Evolutionary conservation across 495 filamentous ascomycete species (phyloP).

Genomic region (Penicillium angulare): DNA sequence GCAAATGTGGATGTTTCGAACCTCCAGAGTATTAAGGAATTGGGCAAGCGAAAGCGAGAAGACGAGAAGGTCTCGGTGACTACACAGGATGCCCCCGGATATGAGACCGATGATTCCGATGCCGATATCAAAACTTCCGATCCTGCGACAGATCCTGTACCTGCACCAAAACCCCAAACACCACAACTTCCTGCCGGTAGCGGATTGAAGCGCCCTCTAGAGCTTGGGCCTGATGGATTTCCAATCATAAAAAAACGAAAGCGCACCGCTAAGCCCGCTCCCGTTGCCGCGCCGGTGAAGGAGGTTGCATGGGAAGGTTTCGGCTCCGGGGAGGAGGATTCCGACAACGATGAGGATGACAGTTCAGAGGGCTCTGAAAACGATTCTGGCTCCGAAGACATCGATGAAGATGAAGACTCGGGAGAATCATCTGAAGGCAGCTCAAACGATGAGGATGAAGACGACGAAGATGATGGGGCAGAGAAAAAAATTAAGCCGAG

Average conservation of each 20-base stretch:
- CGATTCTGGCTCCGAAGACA: constrained; percentile 16
- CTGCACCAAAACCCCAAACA: constrained; percentile 17
- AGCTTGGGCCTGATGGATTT: constrained; percentile 70
- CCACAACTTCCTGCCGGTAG: constrained; percentile 53
- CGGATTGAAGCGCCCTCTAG: constrained; percentile 84
- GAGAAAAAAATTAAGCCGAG: constrained; percentile 39
- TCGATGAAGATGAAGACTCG: constrained; percentile 7
- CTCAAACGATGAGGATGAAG: constrained; percentile 14
- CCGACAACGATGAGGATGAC: constrained; percentile 13
- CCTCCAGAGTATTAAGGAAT: constrained; percentile 69
- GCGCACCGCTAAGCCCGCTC: constrained; percentile 32
- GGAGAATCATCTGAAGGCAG: constrained; percentile 5
- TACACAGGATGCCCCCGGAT: constrained; percentile 23
- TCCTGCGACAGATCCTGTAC: constrained; percentile 14
- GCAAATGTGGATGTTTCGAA: constrained; percentile 78
- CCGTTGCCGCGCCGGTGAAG: constrained; percentile 28
- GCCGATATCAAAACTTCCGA: constrained; percentile 23
- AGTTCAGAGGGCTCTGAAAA: constrained; percentile 22
- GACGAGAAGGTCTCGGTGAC: constrained; percentile 8
- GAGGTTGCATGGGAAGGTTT: constrained; percentile 64
- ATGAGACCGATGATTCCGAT: constrained; percentile 42
- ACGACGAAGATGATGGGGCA: constrained; percentile 35
- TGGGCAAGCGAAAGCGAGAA: constrained; percentile 57
- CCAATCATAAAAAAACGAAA: constrained; percentile 75
- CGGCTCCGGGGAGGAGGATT: constrained; percentile 25